Evolutionary conservation across 768 basidiomycete species (phyloP).

Genomic region (Astraeus odoratus): DNA sequence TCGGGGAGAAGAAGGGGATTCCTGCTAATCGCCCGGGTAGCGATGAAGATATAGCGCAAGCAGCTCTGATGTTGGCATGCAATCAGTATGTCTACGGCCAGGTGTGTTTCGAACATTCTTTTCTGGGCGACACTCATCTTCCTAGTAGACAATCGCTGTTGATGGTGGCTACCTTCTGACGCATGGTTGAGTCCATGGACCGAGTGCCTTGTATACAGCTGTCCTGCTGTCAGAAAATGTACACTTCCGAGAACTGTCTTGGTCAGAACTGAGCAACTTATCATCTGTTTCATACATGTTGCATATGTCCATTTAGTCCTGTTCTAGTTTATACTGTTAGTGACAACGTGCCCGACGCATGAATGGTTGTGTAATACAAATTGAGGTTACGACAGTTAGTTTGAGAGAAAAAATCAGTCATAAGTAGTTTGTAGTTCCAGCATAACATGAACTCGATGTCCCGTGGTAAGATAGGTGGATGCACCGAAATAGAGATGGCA

Average conservation of each 20-base stretch:
- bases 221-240: no score
- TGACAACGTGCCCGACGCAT: neutral
- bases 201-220: no score
- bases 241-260: no score
- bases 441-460: neutral
- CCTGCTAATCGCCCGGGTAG: constrained; percentile 29
- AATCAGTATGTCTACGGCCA: constrained; percentile 32
- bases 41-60: constrained; percentile 31
- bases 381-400: neutral
- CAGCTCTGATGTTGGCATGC: constrained; percentile 24
- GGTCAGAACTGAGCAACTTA: no score
- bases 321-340: no score
- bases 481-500: neutral
- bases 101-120: constrained; percentile 12
- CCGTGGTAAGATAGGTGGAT: neutral
- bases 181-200: neutral
- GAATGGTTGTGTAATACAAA: no score
- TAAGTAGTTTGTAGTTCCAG: neutral
- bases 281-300: neutral
- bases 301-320: neutral
- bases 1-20: constrained; percentile 28
- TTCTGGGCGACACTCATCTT: neutral
- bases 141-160: neutral
- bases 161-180: neutral
- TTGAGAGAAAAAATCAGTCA: neutral